phyloP scores from a whole-genome alignment of 1,284 basidiomycete species.

The Sporisorium iseilematis-ciliati region DNA sequence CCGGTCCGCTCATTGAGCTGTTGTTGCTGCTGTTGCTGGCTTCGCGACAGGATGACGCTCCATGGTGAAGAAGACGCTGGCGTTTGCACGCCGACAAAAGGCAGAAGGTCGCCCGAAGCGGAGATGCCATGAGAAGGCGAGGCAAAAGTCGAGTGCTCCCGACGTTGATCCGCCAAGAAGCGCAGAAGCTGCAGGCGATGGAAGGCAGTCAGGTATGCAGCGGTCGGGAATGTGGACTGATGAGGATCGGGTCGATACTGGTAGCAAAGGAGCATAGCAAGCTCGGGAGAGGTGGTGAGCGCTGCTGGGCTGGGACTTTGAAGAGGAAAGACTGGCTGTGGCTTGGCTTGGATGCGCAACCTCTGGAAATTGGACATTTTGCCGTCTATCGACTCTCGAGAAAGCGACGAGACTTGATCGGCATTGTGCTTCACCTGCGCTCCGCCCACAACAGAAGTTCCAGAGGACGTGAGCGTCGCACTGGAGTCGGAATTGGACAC shows the following conservation, averaged over 20 bases:
- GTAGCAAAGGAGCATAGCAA: constrained; percentile 49
- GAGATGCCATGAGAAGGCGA: constrained; percentile 46
- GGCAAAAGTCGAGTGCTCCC: constrained; percentile 39
- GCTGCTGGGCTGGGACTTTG: constrained; percentile 21
- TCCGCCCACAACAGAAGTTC: not conserved
- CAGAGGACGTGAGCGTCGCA: not conserved
- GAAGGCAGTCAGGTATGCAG: constrained; percentile 41
- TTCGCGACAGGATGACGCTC: constrained; percentile 31
- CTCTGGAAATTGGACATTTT: constrained; percentile 19
- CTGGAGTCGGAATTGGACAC: constrained; percentile 4
- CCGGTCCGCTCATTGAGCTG: constrained; percentile 7
- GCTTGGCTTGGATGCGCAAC: constrained; percentile 15
- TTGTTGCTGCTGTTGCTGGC: constrained; percentile 33
- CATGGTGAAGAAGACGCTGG: constrained; percentile 13
- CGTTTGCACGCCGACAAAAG: constrained; percentile 43
- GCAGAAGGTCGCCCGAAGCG: constrained; percentile 38
- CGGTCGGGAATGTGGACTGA: constrained; percentile 9
- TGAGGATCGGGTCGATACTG: constrained; percentile 18
- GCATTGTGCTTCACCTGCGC: not conserved
- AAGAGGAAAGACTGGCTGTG: constrained; percentile 28
- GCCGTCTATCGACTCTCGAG: constrained; percentile 10
- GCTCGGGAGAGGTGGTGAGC: constrained; percentile 51
- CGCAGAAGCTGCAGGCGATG: constrained; percentile 41
- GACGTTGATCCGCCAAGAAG: constrained; percentile 42
- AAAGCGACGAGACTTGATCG: constrained; percentile 1